Base-by-base conservation (phyloP, 495 filamentous ascomycete species). In the Penicillium roqueforti region DNA sequence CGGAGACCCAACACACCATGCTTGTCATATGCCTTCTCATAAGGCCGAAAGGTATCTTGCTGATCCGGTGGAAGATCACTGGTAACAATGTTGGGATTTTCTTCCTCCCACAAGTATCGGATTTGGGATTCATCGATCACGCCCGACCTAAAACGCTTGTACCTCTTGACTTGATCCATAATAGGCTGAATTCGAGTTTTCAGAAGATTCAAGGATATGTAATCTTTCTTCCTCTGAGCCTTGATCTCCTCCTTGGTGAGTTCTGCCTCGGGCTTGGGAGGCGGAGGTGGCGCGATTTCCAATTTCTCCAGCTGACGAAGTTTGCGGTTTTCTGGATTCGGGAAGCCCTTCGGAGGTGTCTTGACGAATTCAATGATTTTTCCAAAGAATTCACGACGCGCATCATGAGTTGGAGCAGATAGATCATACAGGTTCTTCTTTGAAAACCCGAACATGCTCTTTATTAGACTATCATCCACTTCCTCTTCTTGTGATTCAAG, bases 131-230 rank as follows among this genome's bases (percentile, higher is more conserved):
- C 80, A 16, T 88, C 85, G 60, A 98, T 84, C 29, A 89, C 80
- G 4, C 89, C 86, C 25, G 81, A 81, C 40, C 89, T 80, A 75
- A 97, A 97, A 54, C 86, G 86, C 65, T 86, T 87, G 68, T 93
- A 92, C 54, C 81, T 83, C 59, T 93, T 88, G 54, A 97, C 88
- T 70, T 95, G 87, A 56, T 97, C 92, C 90, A 98, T 95, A 58
- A 96, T 86, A 11, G 87, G 87, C 68, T 96, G 91, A 47, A 98
- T 83, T 22, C 86, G 78, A 16, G 92, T 78, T 71, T 97, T 97
- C 49, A 98, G 73, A 49, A 87, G 68, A 66, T 97, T 96, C 32
- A 96, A 75, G 3, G 3, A 81, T 80, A 49, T 89, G 82, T 86
- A 81, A 67, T 98, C 95, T 36, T 82, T 80, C 69, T 87, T 83